Percentiles rank a stretch among this genome's conserved stretches.
phyloP scores from a whole-genome alignment of 176 grass and related monocot species.

The Tillandsia fasciculata region DNA sequence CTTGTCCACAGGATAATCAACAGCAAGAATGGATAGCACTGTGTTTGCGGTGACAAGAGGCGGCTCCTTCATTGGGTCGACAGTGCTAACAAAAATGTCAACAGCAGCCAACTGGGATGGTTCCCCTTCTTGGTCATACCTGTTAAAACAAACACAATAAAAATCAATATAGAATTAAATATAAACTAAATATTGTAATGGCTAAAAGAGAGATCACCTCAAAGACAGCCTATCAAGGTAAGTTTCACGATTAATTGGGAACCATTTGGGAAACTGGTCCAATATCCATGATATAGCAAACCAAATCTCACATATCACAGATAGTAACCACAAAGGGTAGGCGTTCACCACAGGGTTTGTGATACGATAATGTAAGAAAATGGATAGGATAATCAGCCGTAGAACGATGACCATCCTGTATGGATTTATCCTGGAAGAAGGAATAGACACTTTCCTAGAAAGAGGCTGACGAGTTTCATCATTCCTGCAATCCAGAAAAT shows the following conservation, averaged over 20 bases:
- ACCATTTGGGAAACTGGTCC: constrained; percentile 99
- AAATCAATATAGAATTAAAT: background rate
- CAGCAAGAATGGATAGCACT: constrained; percentile 93
- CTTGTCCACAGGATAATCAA: constrained; percentile 94
- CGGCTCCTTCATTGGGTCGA: constrained; percentile 97
- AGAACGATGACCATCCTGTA: constrained; percentile 97
- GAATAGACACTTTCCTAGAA: constrained; percentile 85
- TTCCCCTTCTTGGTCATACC: constrained; percentile 94
- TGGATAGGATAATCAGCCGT: constrained; percentile 71
- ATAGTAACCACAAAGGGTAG: constrained; percentile 67
- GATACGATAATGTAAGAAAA: constrained; percentile 97
- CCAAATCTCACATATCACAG: constrained; percentile 99
- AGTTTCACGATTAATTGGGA: constrained; percentile 90
- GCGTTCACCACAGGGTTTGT: constrained; percentile 91
- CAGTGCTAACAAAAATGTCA: constrained; percentile 97
- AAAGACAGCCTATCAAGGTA: constrained; percentile 91
- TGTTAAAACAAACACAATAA: constrained; percentile 32
- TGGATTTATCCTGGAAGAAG: constrained; percentile 95
- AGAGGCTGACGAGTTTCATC: constrained; percentile 95
- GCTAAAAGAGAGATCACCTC: constrained; percentile 53
- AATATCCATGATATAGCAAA: constrained; percentile 96
- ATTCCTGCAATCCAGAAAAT: constrained; percentile 57
- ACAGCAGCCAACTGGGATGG: constrained; percentile 82
- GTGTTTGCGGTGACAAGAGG: constrained; percentile 98
- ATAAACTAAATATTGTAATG: background rate